Percentiles rank a stretch among this genome's conserved stretches.
These are phyloP conservation scores for Aegilops sharonensis DNA, from an alignment of 176 grass and related monocot genomes.

Conservation along the genomic window DNA sequence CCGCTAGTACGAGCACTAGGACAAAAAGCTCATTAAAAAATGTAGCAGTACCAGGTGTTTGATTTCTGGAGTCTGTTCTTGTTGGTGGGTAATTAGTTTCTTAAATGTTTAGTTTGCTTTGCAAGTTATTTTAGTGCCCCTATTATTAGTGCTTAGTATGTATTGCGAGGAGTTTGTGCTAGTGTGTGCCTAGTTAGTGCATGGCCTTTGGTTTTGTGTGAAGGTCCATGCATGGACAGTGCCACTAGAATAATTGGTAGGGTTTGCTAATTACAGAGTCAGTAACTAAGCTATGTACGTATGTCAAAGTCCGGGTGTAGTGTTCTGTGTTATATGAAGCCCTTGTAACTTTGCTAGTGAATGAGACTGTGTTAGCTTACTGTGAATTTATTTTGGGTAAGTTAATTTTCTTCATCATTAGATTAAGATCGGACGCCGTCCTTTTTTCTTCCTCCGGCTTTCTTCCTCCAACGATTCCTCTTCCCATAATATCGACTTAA, in stretches of 20 bases:
- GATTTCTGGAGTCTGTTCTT: conserved; percentile 2
- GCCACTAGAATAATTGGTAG: background rate
- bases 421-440: too few relatives aligned
- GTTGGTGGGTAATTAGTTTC: conserved; percentile 1
- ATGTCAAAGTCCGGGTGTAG: background rate
- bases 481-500: too few relatives aligned
- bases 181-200: background rate
- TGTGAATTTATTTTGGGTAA: too few relatives aligned
- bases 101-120: background rate
- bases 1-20: background rate
- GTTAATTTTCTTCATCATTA: too few relatives aligned
- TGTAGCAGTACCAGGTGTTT: background rate
- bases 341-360: background rate
- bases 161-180: background rate
- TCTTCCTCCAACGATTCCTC: too few relatives aligned
- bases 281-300: background rate
- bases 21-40: background rate
- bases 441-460: too few relatives aligned
- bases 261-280: background rate
- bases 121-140: background rate
- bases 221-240: background rate
- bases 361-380: background rate
- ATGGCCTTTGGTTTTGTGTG: conserved; percentile 24
- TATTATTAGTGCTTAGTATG: background rate
- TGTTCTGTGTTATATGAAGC: background rate